Evolutionary conservation across 225 moss, liverwort and hornwort genomes (phyloP).

Genomic region (Pleurozium schreberi): DNA sequence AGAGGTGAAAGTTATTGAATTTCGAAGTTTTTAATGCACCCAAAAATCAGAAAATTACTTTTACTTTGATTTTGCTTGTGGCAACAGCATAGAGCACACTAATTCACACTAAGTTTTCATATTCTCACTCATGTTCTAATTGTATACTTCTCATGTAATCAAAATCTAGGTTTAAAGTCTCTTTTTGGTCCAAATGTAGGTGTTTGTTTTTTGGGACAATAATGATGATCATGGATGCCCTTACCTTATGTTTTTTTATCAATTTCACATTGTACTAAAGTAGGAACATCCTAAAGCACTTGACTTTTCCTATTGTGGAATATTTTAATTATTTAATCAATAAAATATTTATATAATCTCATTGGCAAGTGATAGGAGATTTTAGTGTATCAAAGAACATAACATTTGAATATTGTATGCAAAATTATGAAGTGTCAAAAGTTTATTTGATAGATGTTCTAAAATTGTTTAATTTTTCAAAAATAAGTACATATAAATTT

Average conservation of each 20-base stretch:
- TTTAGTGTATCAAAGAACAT: not conserved
- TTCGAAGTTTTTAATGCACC: too few relatives aligned
- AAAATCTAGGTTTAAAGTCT: not conserved
- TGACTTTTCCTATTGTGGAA: not conserved
- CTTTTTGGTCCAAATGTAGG: not conserved
- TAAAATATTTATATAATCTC: too few relatives aligned
- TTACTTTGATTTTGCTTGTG: too few relatives aligned
- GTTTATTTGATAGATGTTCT: not conserved
- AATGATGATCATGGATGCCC: not conserved
- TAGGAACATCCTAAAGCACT: not conserved
- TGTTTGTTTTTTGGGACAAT: not conserved
- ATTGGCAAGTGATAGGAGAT: not conserved
- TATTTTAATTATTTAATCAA: not conserved
- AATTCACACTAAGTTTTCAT: not conserved
- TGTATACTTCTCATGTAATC: not conserved
- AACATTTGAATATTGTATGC: not conserved
- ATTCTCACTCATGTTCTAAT: not conserved
- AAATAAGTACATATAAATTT: not conserved
- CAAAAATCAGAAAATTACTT: too few relatives aligned
- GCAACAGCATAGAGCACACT: too few relatives aligned
- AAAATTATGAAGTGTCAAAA: not conserved
- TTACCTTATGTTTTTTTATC: too few relatives aligned
- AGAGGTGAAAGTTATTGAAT: too few relatives aligned
- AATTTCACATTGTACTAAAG: not conserved
- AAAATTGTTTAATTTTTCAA: not conserved